Evolutionary conservation across 1,139 yeast species (phyloP).

Genomic region (Magnusiomyces suaveolens): DNA sequence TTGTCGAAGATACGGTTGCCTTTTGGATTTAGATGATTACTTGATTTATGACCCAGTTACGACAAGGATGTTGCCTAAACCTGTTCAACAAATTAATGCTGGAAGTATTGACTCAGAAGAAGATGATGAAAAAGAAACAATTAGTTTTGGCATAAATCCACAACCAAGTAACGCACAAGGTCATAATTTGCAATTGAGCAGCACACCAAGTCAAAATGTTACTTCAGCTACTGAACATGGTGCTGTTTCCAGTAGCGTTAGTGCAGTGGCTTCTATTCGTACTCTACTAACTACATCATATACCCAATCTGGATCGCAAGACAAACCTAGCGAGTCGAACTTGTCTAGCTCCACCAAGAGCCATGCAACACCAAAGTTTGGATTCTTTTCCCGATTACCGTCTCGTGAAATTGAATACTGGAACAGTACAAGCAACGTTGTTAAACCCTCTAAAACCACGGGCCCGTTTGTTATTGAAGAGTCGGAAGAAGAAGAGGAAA

Average conservation of each 20-base stretch:
- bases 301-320: too few species aligned
- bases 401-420: background rate
- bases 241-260: too few species aligned
- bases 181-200: background rate
- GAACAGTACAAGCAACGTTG: background rate
- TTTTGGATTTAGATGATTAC: background rate
- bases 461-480: background rate
- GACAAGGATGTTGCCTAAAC: background rate
- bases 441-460: background rate
- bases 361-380: too few species aligned
- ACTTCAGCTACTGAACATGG: too few species aligned
- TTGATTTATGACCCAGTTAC: background rate
- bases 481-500: background rate
- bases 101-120: background rate
- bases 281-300: too few species aligned
- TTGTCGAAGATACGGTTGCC: background rate
- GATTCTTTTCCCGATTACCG: too few species aligned
- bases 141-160: background rate
- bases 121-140: background rate
- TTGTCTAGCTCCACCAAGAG: too few species aligned
- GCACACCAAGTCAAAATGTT: too few species aligned
- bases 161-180: background rate
- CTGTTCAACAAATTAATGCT: background rate
- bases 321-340: too few species aligned
- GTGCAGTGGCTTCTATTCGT: too few species aligned